These are phyloP conservation scores for Smittium mucronatum DNA, from an alignment of 371 early-diverging fungal species.

Conservation along the genomic window DNA sequence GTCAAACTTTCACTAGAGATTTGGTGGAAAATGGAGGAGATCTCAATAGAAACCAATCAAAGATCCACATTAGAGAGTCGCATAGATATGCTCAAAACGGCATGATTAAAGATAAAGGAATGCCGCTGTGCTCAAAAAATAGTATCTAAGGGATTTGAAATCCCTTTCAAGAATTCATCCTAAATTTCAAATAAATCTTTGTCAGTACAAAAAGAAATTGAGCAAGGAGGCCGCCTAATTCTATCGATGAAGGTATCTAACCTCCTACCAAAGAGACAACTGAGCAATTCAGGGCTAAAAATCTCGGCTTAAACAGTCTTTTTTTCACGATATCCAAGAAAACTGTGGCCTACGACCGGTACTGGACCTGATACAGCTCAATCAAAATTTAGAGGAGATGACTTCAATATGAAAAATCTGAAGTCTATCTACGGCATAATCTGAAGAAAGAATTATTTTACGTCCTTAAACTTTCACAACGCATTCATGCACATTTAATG, in stretches of 20 bases:
- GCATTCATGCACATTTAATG: neutral
- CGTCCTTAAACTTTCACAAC: neutral
- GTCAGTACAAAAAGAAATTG: neutral
- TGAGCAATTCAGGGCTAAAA: neutral
- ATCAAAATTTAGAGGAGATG: neutral
- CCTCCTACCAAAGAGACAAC: neutral
- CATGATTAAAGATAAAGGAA: neutral
- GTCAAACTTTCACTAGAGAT: neutral
- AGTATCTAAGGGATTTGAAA: neutral
- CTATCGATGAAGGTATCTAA: neutral
- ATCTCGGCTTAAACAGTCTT: neutral
- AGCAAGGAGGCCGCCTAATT: neutral
- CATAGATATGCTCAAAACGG: neutral
- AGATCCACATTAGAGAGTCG: neutral
- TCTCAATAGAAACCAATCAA: neutral
- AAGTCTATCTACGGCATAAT: neutral
- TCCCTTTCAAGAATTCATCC: neutral
- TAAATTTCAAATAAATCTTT: neutral
- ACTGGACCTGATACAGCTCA: neutral
- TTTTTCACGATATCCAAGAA: neutral
- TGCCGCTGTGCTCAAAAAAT: neutral
- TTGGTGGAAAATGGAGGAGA: neutral
- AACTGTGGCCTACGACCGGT: neutral
- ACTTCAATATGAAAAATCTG: neutral
- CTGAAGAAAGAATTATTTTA: neutral